Evolutionary conservation across 2,329 filamentous ascomycete species (phyloP), one percentile per base, ranked within the genome.

Genomic region (Lizonia empirigonia): DNA sequence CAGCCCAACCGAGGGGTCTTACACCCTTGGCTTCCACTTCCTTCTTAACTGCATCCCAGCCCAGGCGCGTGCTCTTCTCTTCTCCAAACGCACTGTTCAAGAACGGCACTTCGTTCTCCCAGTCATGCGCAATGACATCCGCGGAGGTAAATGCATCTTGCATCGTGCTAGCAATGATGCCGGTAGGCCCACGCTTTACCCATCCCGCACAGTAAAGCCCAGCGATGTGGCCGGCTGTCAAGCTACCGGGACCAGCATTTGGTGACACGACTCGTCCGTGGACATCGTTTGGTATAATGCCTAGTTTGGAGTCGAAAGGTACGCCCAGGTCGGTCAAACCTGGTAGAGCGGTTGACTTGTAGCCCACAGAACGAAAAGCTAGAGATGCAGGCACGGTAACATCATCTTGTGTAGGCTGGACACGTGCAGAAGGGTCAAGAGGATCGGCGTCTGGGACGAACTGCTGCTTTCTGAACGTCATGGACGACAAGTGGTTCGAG

Each of bases 151-250:
- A 99, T 0, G 94, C 93, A 71, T 99, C 94, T 53, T 88, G 85
- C 91, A 99, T 96, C 0, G 94, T 99, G 23, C 88, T 91, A 1
- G 93, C 93, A 70, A 99, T 99, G 3, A 97, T 92, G 2, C 94
- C 94, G 0, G 91, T 97, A 0, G 94, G 93, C 0, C 94, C 94
- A 27, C 88, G 84, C 77, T 97, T 97, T 8, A 97, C 91, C 94
- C 94, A 99, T 0, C 94, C 94, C 13, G 93, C 89, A 59, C 91
- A 96, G 75, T 99, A 99, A 22, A 96, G 74, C 0, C 93, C 91
- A 0, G 87, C 84, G 0, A 89, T 65, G 70, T 83, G 67, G 59
- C 77, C 65, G 55, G 80, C 74, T 59, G 77, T 62, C 44, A 79
- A 64, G 52, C 72, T 58, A 58, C 73, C 62, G 61, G 77, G 65